phyloP scores from a whole-genome alignment of 352 stramenopile species.

The Globisporangium parvum region DNA sequence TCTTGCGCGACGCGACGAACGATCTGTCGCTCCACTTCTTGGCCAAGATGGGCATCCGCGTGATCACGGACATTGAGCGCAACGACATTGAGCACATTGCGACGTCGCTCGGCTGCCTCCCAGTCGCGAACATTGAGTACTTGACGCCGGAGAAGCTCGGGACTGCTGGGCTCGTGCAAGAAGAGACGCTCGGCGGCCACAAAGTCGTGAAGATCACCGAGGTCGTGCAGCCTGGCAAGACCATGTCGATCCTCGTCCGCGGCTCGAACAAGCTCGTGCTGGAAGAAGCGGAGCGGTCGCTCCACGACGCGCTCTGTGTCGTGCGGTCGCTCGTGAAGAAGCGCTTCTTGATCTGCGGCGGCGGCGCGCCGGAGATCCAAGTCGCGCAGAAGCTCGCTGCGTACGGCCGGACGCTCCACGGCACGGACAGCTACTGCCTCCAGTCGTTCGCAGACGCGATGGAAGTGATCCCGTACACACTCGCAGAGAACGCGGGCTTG shows the following conservation, averaged over 20 bases:
- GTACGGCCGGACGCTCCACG: constrained; percentile 90
- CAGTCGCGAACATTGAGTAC: constrained; percentile 98
- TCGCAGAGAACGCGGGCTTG: constrained; percentile 98
- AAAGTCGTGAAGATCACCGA: constrained; percentile 99
- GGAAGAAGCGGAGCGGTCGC: constrained; percentile 96
- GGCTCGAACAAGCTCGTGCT: constrained; percentile 98
- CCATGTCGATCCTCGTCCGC: constrained; percentile 97
- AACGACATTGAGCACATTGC: constrained; percentile 99
- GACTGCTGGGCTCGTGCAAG: constrained; percentile 90
- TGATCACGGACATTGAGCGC: constrained; percentile 98
- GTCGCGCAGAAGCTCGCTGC: constrained; percentile 92
- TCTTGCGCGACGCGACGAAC: constrained; percentile 99
- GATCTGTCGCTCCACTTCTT: constrained; percentile 99
- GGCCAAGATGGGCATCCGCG: constrained; percentile 99
- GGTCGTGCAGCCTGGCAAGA: constrained; percentile 93
- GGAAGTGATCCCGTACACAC: constrained; percentile 98
- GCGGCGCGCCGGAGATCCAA: constrained; percentile 96
- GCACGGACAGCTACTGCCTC: constrained; percentile 96
- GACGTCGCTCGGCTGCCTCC: constrained; percentile 92
- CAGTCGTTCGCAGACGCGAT: constrained; percentile 96
- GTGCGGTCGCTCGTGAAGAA: constrained; percentile 98
- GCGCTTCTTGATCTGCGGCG: constrained; percentile 96
- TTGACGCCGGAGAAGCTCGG: constrained; percentile 97
- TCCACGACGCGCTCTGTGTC: constrained; percentile 99
- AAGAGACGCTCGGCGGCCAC: constrained; percentile 93